Conservation (phyloP, 768 basidiomycete species). For the Pleurotus giganteus region DNA sequence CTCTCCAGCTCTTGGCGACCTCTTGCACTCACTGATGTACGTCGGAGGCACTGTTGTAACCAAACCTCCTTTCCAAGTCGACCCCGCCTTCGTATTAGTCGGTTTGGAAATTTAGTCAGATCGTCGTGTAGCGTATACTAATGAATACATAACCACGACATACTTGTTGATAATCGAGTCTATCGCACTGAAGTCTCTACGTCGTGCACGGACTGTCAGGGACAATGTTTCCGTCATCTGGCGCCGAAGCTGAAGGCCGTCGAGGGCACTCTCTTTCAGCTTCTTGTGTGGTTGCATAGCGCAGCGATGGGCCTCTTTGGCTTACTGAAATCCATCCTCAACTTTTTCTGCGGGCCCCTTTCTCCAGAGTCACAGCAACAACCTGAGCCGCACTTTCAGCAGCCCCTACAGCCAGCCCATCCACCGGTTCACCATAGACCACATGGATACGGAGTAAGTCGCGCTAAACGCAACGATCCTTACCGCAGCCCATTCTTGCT, state of each 20-base stretch:
- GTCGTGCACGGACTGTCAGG: too few relatives aligned
- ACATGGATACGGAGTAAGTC: neutral
- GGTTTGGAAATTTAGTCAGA: constrained; percentile 70
- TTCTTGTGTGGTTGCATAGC: neutral
- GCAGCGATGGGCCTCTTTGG: constrained; percentile 1
- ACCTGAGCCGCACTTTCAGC: neutral
- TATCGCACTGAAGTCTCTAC: too few relatives aligned
- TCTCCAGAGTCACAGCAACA: neutral
- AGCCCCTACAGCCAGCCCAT: neutral
- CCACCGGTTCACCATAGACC: neutral
- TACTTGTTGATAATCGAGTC: neutral
- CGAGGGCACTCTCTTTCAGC: neutral
- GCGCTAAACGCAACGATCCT: neutral
- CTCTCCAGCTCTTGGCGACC: constrained; percentile 64
- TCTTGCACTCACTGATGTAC: constrained; percentile 90
- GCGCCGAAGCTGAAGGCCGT: neutral
- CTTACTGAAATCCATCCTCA: constrained; percentile 1
- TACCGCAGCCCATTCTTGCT: neutral
- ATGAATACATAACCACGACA: too few relatives aligned
- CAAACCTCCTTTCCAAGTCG: constrained; percentile 72
- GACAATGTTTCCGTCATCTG: neutral
- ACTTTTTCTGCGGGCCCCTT: neutral
- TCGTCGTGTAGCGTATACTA: neutral
- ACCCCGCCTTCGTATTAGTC: constrained; percentile 78
- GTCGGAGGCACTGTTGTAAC: constrained; percentile 86